Evolutionary conservation across 2,329 filamentous ascomycete species (phyloP), one percentile per base, ranked within the genome.

Genomic region (Sarocladium oryzae): DNA sequence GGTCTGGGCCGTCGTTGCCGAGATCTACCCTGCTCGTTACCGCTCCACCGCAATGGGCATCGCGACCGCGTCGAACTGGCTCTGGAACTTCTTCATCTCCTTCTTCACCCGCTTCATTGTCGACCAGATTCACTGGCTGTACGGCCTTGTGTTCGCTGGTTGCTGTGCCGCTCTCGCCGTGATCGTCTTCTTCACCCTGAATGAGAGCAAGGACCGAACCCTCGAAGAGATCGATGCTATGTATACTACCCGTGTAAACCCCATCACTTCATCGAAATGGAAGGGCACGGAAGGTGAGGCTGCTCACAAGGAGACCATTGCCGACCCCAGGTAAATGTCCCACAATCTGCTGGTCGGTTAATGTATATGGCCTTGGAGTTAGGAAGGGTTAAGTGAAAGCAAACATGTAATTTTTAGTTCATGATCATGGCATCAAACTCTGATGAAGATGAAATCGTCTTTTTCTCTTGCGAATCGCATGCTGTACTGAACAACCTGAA

Each of bases 221-320:
- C 75, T 90, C 16, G 86, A 89, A 69, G 85, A 89, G 66, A 84
- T 89, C 52, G 86, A 89, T 66, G 83, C 79, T 53, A 89, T 89
- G 85, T 91, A 91, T 63, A 71, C 76, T 16, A 59, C 69, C 35
- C 64, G 63, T 37, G 73, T 79, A 57, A 76, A 75, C 59, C 74
- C 77, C 20, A 74, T 74, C 59, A 71, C 66, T 50, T 76, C 73
- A 10, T 49, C 46, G 20, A 36, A 37, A 13, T 49, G 46, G 46
- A 49, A 49, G 46, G 46, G 46, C 9, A 36, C 28, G 30, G 46
- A 49, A 20, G 32, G 26, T 8, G 46, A 49, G n/a, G 20, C 46
- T 13, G 46, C 46, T 15, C 46, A 49, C 46, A 49, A 49, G 32
- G 46, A 49, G 46, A 30, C 30, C 3, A n/a, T 35, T 5, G 5